A percentile compares a stretch with the other conserved stretches of the same genome.
Evolutionary conservation across 1,139 yeast species (phyloP).

Genomic region (Hansenula lynferdii): DNA sequence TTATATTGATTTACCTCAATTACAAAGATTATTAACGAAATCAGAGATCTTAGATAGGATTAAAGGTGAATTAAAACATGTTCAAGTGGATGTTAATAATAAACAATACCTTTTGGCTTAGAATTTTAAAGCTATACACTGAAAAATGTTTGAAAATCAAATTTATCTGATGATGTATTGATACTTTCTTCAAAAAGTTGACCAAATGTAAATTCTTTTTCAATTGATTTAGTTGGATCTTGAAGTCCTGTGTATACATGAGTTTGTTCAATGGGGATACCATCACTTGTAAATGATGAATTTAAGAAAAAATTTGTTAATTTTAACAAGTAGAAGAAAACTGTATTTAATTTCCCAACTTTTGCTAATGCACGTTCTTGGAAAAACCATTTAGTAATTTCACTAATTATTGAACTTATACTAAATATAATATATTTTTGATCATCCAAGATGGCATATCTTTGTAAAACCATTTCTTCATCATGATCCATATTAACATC

Average conservation of each 20-base stretch:
- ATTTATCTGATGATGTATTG: background rate
- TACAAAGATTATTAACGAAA: background rate
- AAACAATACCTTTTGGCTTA: no score
- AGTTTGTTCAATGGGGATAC: background rate
- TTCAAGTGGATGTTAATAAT: background rate
- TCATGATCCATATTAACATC: background rate
- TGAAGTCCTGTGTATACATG: background rate
- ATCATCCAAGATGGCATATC: background rate
- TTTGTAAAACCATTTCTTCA: background rate
- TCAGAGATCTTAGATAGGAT: background rate
- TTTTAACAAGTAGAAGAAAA: background rate
- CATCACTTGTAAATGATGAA: slow-evolving; percentile 1
- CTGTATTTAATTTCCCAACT: background rate
- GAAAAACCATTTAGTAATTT: background rate
- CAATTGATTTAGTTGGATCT: background rate
- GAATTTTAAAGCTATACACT: background rate
- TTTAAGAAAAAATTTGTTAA: background rate
- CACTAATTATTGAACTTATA: background rate
- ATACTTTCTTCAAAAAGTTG: background rate
- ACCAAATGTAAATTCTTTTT: background rate
- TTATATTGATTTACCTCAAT: background rate
- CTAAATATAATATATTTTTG: background rate
- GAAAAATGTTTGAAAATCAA: slow-evolving; percentile 2
- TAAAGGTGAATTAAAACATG: background rate
- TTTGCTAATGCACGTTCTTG: background rate